Evolutionary conservation across 495 filamentous ascomycete genomes (phyloP), one percentile per base, ranked within the genome.

Genomic region (Lineolata rhizophorae): DNA sequence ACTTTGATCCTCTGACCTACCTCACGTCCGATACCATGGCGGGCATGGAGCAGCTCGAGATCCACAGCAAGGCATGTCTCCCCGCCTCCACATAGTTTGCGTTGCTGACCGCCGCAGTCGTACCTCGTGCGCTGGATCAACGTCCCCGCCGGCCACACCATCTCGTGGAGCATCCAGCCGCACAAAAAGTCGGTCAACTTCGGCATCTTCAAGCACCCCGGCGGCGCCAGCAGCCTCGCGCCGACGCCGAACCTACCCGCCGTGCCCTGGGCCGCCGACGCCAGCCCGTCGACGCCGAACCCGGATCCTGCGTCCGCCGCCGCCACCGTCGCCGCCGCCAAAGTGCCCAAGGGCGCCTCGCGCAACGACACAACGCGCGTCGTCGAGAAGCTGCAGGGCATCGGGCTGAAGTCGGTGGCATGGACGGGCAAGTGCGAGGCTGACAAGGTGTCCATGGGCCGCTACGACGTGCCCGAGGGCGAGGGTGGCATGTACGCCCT

Each of bases 121-220:
- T 95, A 97, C 54, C 80, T 97, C 42, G 78, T 95, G 27, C 81
- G 87, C 44, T 97, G 90, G 90, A 76, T 95, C 39, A 70, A 78
- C 44, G 85, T 94, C 35, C 71, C 80, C 30, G 72, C 72, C 35
- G 72, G 70, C 30, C 74, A 91, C 49, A 91, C 87, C 37, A 87
- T 97, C 44, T 92, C 84, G 4, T 97, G 87, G 87, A 93, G 79
- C 47, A 70, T 95, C 16, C 80, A 95, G 44, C 90, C 87, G 4
- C 81, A 94, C 48, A 93, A 85, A 60, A 93, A 93, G 53, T 93
- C 83, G 16, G 72, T 97, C 51, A 93, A 94, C 54, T 93, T 95
- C 48, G 90, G 77, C 46, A 74, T 97, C 47, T 91, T 95, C 57
- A 93, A 92, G 45, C 87, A 95, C 49, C 85, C 87, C 12, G 79